These are phyloP conservation scores for Casuarina equisetifolia DNA, from an alignment of 306 rosid species.

Conservation along the genomic window DNA sequence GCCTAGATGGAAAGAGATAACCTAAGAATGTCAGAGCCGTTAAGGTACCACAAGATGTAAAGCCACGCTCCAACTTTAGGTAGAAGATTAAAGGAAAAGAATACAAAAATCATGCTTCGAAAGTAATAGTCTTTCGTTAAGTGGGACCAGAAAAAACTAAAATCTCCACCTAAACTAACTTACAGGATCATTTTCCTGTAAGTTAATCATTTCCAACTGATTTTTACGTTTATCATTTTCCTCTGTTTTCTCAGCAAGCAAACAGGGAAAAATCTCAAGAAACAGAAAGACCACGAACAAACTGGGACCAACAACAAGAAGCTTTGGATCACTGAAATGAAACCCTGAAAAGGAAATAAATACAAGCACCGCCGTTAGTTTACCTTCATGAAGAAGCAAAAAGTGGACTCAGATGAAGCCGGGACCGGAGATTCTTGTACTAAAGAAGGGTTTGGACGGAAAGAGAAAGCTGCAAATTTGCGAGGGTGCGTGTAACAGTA, in stretches of 20 bases:
- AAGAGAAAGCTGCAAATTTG: constrained; percentile 1
- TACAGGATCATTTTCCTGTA: too few species aligned
- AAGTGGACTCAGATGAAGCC: neutral
- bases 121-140: neutral
- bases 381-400: neutral
- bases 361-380: neutral
- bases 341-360: neutral
- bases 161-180: neutral
- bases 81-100: neutral
- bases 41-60: neutral
- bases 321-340: neutral
- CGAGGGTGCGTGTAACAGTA: neutral
- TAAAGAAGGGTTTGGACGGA: neutral
- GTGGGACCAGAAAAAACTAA: neutral
- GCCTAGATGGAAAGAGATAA: neutral
- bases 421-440: constrained; percentile 1
- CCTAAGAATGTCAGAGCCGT: neutral
- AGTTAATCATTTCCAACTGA: too few species aligned
- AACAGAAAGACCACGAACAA: neutral
- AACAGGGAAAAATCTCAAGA: neutral
- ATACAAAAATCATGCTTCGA: neutral
- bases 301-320: neutral
- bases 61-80: neutral
- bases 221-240: neutral
- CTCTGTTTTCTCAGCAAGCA: neutral